Evolutionary conservation across 352 stramenopile species (phyloP).

Genomic region (Pythium volutum): DNA sequence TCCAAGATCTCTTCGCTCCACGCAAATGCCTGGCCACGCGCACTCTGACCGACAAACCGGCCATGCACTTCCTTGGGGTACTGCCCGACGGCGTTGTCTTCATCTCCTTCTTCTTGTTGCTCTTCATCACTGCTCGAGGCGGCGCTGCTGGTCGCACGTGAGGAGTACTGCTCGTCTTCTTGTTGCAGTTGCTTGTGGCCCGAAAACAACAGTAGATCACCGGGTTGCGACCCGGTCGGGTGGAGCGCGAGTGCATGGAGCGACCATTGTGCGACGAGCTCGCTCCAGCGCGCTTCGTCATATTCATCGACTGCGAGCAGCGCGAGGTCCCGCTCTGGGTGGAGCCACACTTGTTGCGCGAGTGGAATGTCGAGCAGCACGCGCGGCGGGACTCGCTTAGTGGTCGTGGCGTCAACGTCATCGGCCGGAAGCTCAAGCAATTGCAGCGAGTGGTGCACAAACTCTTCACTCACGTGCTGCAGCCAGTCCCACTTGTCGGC

Average conservation of each 20-base stretch:
- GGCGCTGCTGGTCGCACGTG: background rate
- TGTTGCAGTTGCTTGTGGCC: slow-evolving; percentile 41
- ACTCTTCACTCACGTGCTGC: slow-evolving; percentile 74
- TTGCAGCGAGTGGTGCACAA: slow-evolving; percentile 68
- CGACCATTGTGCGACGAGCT: slow-evolving; percentile 25
- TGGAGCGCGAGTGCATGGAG: slow-evolving; percentile 42
- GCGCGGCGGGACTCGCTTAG: slow-evolving; percentile 22
- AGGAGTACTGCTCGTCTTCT: background rate
- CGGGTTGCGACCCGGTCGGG: slow-evolving; percentile 20
- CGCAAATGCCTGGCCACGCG: slow-evolving; percentile 63
- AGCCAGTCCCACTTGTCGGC: slow-evolving; percentile 78
- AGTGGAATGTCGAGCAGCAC: slow-evolving; percentile 61
- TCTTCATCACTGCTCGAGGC: background rate
- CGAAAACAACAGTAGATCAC: slow-evolving; percentile 47
- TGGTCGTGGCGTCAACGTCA: slow-evolving; percentile 4
- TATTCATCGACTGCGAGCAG: slow-evolving; percentile 50
- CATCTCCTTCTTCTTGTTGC: slow-evolving; percentile 15
- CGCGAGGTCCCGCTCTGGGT: slow-evolving; percentile 54
- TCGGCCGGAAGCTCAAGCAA: slow-evolving; percentile 35
- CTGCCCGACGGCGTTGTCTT: slow-evolving; percentile 25
- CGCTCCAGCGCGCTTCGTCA: slow-evolving; percentile 24
- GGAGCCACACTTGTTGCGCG: slow-evolving; percentile 45
- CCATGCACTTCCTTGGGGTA: slow-evolving; percentile 49
- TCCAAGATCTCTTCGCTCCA: slow-evolving; percentile 71
- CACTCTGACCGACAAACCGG: slow-evolving; percentile 57